Base-by-base conservation (phyloP, 2,329 filamentous ascomycete species). In the Epichloe sp. region DNA sequence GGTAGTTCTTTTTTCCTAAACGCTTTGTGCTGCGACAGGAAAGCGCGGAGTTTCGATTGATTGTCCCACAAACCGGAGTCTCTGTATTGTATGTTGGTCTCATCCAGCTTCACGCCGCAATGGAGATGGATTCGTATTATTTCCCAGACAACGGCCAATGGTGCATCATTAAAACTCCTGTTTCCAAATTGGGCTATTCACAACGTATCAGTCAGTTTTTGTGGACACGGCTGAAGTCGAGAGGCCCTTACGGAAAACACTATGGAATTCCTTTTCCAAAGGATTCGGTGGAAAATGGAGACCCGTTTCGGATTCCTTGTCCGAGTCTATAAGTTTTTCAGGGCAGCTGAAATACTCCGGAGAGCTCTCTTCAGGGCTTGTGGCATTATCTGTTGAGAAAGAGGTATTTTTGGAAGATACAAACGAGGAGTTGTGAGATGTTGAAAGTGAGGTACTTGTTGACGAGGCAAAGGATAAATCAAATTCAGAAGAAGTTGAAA, bases 91-190 rank as follows among this genome's bases (percentile, higher is more conserved):
- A 74, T 41, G 3, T 64, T 56, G 8, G 69, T 57, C 2, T 65
- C 56, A 2, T 63, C 57, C 2, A 72, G 57, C 31, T 72, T 62
- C 2, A 77, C 65, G 0, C 60, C 60, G 52, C 75, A 78, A 41
- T 74, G 65, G 0, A 72, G 56, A 0, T 72, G 71, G 17, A 74
- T 68, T 11, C 77, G 69, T 0, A 71, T 69, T 0, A 77, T 59
- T 52, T 80, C 77, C 77, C 77, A 80, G 4, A 70, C 57, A 5
- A 79, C 65, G 2, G 70, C 68, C 3, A 79, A 63, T 0, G 77
- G 74, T 0, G 73, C 75, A 0, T 64, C 48, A 3, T 68, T 65
- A 4, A 77, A 62, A 49, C 65, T 66, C 0, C 53, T 48, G 14
- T 55, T 53, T 0, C 73, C 72, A 7, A 72, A 66, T n/a, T 57